Evolutionary conservation across 129 eudicot genomes (phyloP).

Genomic region (Daucus carota): DNA sequence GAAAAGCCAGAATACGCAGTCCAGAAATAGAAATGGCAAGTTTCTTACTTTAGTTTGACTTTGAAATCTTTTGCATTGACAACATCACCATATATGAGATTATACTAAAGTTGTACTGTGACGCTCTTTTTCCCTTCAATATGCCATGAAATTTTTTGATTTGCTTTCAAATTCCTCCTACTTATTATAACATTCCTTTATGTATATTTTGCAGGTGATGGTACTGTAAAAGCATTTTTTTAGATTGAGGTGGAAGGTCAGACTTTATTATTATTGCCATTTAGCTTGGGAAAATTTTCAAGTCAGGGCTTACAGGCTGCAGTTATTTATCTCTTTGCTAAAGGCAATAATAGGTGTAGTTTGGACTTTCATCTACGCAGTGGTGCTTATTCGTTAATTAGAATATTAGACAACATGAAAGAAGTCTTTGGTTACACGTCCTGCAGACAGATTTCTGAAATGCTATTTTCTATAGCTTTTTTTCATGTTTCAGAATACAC

Average conservation of each 20-base stretch:
- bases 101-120: not conserved
- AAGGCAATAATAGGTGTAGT: not conserved
- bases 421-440: slow-evolving; percentile 61
- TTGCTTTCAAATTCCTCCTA: not conserved
- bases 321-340: slow-evolving; percentile 5
- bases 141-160: not conserved
- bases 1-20: no score
- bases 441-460: slow-evolving; percentile 55
- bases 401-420: slow-evolving; percentile 50
- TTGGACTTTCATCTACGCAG: not conserved
- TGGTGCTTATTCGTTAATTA: slow-evolving; percentile 22
- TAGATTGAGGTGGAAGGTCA: slow-evolving; percentile 15
- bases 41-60: not conserved
- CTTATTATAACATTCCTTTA: not conserved
- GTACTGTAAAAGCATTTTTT: slow-evolving; percentile 19
- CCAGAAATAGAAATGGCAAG: not conserved
- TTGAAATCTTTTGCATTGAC: not conserved
- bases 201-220: slow-evolving; percentile 28
- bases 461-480: slow-evolving; percentile 58
- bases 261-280: slow-evolving; percentile 7
- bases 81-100: not conserved
- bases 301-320: slow-evolving; percentile 24
- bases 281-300: slow-evolving; percentile 22
- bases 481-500: slow-evolving; percentile 74
- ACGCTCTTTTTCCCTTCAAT: not conserved